A percentile compares a stretch with the other conserved stretches of the same genome.
phyloP scores from a whole-genome alignment of 306 rosid genomes.

The Calophaca sinica region DNA sequence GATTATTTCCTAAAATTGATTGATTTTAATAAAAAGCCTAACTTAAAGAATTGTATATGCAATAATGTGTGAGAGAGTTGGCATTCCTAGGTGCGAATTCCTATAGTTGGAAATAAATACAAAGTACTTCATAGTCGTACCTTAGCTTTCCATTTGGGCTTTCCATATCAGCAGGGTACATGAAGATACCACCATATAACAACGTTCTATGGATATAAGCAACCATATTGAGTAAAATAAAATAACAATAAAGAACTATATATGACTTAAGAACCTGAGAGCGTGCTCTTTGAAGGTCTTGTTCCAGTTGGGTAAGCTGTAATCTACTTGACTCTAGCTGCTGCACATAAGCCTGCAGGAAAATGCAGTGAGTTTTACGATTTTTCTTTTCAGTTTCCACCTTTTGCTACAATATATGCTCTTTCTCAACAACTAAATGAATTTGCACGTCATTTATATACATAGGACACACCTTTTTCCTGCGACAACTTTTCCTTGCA shows the following conservation, averaged over 20 bases:
- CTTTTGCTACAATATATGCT: background rate
- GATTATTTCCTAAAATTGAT: too few relatives aligned
- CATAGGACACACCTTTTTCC: constrained; percentile 73
- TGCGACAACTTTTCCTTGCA: constrained; percentile 91
- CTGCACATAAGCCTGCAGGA: constrained; percentile 84
- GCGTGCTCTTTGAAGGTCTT: constrained; percentile 89
- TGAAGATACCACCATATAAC: too few relatives aligned
- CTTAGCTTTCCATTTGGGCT: too few relatives aligned
- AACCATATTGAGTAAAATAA: background rate
- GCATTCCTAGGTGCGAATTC: too few relatives aligned
- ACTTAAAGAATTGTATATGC: too few relatives aligned
- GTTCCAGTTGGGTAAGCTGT: constrained; percentile 89
- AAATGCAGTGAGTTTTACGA: background rate
- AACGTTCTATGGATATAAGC: too few relatives aligned
- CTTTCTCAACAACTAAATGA: constrained; percentile 7
- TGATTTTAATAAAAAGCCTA: background rate
- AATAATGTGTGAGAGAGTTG: too few relatives aligned
- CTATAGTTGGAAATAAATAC: too few relatives aligned
- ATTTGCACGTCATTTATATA: background rate
- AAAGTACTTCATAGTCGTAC: too few relatives aligned
- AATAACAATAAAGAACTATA: background rate
- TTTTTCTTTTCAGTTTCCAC: constrained; percentile 11
- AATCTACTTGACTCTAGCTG: constrained; percentile 87
- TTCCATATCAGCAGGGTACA: too few relatives aligned
- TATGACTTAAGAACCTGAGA: constrained; percentile 70